Base-by-base conservation (phyloP, 2,329 filamentous ascomycete species). In the Diaporthe velutina region DNA sequence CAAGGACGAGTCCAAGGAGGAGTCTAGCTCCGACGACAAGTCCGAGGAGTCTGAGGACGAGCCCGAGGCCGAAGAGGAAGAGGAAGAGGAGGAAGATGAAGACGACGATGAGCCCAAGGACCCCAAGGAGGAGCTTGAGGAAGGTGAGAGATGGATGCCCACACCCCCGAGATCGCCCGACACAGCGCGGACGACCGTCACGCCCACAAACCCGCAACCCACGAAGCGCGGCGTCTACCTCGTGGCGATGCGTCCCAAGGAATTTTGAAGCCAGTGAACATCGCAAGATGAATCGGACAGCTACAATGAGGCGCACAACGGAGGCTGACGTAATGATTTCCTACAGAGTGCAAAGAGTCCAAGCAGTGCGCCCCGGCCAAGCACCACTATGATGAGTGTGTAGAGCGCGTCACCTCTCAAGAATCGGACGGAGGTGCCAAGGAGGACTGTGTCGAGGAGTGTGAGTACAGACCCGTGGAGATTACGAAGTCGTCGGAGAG, bases 391-490 rank as follows among this genome's bases (percentile, higher is more conserved):
- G 96, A 98, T 79, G 95, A 98, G 88, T 99, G 97, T 85, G 95
- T 96, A 80, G 96, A 98, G 91, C 95, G 97, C 81, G 97, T 99
- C 80, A 95, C 92, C 76, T 82, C 86, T 79, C 81, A 89, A 80
- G 91, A 95, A 82, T 91, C 93, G 80, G 90, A 93, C 78, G 92
- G 93, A 80, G 93, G 88, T 73, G 88, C 93, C 81, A 92, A 94
- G 82, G 97, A 99, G 91, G 96, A 98, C 89, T 99, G 97, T 82
- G 95, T 98, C 79, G 97, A 99, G 90, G 97, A 99, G 90, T 99
- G 97, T 98, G 93, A 87, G 96, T 92, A 3, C 19, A 10, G 15
- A 15, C 19, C 22, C 19, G n/a, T 17, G 22, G 28, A 25, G 22
- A 71, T 55, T 33, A 22, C 38, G 9, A 52, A 12, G n/a, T 28